Conservation (phyloP, 164 flowering plant species). For the Aristolochia contorta region DNA sequence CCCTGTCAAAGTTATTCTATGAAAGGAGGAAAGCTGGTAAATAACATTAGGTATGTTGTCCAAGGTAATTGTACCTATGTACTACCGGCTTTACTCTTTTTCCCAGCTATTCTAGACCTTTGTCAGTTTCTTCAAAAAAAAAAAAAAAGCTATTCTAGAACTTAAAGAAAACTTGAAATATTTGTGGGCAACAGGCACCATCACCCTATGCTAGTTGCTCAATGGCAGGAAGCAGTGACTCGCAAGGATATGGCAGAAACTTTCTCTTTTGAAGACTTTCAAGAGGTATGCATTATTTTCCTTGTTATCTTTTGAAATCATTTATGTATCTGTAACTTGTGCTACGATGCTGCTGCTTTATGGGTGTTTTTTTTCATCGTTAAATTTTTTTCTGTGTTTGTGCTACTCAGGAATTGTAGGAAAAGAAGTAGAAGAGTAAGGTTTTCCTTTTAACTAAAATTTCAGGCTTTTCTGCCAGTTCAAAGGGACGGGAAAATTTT, state of each 20-base stretch:
- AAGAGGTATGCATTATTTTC: conserved; percentile 34
- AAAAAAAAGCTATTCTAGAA: not conserved
- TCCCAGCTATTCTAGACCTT: not conserved
- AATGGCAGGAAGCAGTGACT: conserved; percentile 85
- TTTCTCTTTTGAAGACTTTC: conserved; percentile 64
- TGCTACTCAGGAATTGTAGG: too few species aligned
- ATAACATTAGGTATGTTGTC: conserved; percentile 52
- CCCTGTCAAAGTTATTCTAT: conserved; percentile 82
- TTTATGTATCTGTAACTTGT: not conserved
- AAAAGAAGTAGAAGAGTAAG: too few species aligned
- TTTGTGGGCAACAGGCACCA: conserved; percentile 42
- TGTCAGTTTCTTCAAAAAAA: too few species aligned
- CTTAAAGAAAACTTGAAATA: not conserved
- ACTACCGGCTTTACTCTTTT: not conserved
- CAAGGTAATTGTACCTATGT: not conserved
- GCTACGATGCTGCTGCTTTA: too few species aligned
- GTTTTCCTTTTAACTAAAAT: too few species aligned
- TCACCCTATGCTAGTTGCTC: conserved; percentile 73
- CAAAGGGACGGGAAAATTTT: too few species aligned
- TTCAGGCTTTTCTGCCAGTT: too few species aligned
- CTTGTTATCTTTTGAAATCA: not conserved
- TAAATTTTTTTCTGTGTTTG: too few species aligned
- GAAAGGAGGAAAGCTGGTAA: conserved; percentile 42
- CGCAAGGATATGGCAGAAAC: conserved; percentile 61
- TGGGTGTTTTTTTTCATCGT: too few species aligned